Conservation (phyloP, 108 stramenopile species). For the Nannochloropsis oceanica region DNA sequence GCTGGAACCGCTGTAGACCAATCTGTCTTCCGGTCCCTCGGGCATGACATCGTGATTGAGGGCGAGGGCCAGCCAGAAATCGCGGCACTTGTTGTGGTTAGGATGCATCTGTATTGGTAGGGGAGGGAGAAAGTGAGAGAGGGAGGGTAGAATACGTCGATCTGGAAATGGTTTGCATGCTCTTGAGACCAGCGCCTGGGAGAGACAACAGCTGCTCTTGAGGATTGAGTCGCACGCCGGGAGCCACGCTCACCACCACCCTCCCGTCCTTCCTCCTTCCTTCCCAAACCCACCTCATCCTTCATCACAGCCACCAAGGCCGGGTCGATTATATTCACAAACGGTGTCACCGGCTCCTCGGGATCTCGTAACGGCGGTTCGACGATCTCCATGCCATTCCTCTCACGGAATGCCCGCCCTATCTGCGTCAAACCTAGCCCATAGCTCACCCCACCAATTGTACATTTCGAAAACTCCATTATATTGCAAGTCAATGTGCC, state of each 20-base stretch:
- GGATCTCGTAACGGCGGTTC: not conserved
- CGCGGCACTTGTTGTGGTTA: not conserved
- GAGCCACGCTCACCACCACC: not conserved
- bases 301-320: constrained; percentile 2
- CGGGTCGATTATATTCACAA: constrained; percentile 37
- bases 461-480: constrained; percentile 38
- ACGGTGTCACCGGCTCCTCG: constrained; percentile 1
- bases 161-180: too few relatives aligned
- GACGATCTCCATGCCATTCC: not conserved
- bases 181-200: too few relatives aligned
- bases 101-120: not conserved
- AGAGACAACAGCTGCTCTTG: too few relatives aligned
- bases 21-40: not conserved
- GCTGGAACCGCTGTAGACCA: constrained; percentile 17
- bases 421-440: constrained; percentile 33
- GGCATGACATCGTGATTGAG: constrained; percentile 33
- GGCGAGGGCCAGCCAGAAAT: constrained; percentile 33
- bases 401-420: constrained; percentile 12
- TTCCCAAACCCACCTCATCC: not conserved
- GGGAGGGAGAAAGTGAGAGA: too few relatives aligned
- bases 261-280: not conserved
- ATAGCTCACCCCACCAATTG: constrained; percentile 11
- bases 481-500: constrained; percentile 49
- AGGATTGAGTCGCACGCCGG: too few relatives aligned
- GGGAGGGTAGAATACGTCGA: too few relatives aligned